Evolutionary conservation across 2,329 filamentous ascomycete genomes (phyloP).

Genomic region (Calonectria multiphialidica): DNA sequence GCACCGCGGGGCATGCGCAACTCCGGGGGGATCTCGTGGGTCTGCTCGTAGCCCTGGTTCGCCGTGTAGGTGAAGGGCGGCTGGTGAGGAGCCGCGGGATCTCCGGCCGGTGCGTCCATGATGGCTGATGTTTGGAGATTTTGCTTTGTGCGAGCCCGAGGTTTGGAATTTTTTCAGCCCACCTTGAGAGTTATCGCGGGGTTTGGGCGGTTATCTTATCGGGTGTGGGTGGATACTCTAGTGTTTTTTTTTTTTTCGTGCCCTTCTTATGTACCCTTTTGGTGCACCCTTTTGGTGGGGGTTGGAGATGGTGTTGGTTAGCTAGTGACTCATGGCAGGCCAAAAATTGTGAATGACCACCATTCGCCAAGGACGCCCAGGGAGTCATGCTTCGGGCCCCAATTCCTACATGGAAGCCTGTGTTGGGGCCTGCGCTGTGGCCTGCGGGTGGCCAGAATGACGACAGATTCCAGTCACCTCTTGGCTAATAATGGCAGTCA

Average conservation of each 20-base stretch:
- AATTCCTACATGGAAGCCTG: too few relatives aligned
- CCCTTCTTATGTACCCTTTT: not conserved
- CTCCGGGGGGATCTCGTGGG: slow-evolving; percentile 49
- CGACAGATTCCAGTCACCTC: not conserved
- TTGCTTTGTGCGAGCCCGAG: slow-evolving; percentile 4
- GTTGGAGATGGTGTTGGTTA: not conserved
- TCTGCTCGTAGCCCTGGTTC: slow-evolving; percentile 57
- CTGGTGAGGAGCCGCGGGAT: slow-evolving; percentile 57
- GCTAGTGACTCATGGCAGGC: slow-evolving; percentile 19
- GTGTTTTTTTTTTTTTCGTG: slow-evolving; percentile 9
- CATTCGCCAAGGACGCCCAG: not conserved
- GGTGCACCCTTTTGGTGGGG: not conserved
- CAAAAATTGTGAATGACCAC: not conserved
- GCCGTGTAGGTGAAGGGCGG: slow-evolving; percentile 59
- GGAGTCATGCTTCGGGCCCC: not conserved
- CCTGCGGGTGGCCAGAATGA: not conserved
- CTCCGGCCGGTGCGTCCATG: slow-evolving; percentile 32
- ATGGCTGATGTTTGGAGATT: slow-evolving; percentile 24
- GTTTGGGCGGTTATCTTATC: slow-evolving; percentile 33
- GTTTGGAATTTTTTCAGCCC: slow-evolving; percentile 19
- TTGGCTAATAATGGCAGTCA: not conserved
- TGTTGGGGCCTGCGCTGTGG: too few relatives aligned
- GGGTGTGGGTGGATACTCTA: slow-evolving; percentile 3
- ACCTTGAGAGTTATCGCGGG: slow-evolving; percentile 27
- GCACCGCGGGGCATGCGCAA: slow-evolving; percentile 46